phyloP scores from a whole-genome alignment of 2,329 filamentous ascomycete species.

The Diaporthe vaccinii region DNA sequence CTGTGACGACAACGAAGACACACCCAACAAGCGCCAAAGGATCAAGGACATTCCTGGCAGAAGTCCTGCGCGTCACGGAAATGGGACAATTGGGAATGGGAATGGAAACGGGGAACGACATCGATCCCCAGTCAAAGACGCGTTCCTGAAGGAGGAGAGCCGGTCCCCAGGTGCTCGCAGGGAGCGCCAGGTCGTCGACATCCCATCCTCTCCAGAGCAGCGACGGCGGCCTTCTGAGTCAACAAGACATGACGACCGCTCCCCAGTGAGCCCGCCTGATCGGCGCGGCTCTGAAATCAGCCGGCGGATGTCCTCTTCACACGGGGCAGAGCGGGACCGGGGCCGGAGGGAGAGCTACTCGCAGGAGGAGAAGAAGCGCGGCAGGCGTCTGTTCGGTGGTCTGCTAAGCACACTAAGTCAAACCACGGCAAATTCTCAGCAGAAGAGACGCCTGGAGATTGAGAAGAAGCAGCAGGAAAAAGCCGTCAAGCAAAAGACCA shows the following conservation, averaged over 20 bases:
- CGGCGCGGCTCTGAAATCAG: constrained; percentile 34
- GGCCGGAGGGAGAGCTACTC: constrained; percentile 59
- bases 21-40: constrained; percentile 37
- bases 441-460: constrained; percentile 82
- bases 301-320: constrained; percentile 35
- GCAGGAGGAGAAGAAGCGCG: constrained; percentile 86
- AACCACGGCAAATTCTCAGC: constrained; percentile 71
- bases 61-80: not conserved
- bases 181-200: not conserved
- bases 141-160: not conserved
- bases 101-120: not conserved
- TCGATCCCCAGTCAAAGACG: not conserved
- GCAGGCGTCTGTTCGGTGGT: constrained; percentile 87
- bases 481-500: constrained; percentile 77
- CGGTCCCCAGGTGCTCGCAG: not conserved
- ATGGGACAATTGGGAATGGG: constrained; percentile 4
- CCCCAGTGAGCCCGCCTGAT: constrained; percentile 22
- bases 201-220: constrained; percentile 9
- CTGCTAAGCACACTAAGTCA: constrained; percentile 84
- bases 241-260: constrained; percentile 5
- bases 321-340: constrained; percentile 37
- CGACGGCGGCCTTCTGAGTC: constrained; percentile 9
- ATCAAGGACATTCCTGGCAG: not conserved
- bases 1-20: constrained; percentile 24
- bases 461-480: constrained; percentile 86